Base-by-base conservation (phyloP, 805 yeast species). In the Pachysolen tannophilus region DNA sequence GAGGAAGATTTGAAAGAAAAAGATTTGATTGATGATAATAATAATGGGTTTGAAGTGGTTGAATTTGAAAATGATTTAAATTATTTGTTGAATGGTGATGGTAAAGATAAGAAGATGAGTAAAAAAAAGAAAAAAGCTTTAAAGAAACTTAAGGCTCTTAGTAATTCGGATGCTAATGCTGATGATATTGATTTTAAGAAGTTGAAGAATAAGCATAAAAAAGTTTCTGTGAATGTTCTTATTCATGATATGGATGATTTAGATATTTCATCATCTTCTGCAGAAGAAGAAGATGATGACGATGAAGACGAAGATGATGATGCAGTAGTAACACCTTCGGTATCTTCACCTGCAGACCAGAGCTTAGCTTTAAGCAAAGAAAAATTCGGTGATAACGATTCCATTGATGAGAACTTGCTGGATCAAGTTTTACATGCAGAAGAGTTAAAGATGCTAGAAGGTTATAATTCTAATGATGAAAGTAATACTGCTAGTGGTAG, bases 51-150 rank as follows among this genome's bases (percentile, higher is more conserved):
- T 17, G 32, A 28, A 23, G 37, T 33, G 20, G 26, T 4, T 2
- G 15, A 26, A 19, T 35, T 35, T 18, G 34, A 35, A 13, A 34
- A 30, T 19, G 38, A 35, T 18, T 30, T 35, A 17, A 8, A 9
- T 6, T 30, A 27, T 15, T 23, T 34, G 14, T 20, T 34, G 20
- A 34, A 29, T 20, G 33, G 30, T 24, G 20, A 11, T 11, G 8
- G 13, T 5, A 5, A 5, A 7, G 8, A 8, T 13, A n/a, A 8
- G 11, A 5, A 10, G 11, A 15, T 11, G 7, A 14, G 20, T n/a
- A 23, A 24, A 13, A 9, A 24, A 8, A 9, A 23, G 20, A 31
- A 23, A 20, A 28, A 9, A n/a, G 20, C 8, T 13, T 9, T 7
- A 14, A 20, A n/a, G 20, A 6, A n/a, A 14, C 18, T 28, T 28